phyloP scores from a whole-genome alignment of 2,329 filamentous ascomycete species.

The Fusarium coffeatum region DNA sequence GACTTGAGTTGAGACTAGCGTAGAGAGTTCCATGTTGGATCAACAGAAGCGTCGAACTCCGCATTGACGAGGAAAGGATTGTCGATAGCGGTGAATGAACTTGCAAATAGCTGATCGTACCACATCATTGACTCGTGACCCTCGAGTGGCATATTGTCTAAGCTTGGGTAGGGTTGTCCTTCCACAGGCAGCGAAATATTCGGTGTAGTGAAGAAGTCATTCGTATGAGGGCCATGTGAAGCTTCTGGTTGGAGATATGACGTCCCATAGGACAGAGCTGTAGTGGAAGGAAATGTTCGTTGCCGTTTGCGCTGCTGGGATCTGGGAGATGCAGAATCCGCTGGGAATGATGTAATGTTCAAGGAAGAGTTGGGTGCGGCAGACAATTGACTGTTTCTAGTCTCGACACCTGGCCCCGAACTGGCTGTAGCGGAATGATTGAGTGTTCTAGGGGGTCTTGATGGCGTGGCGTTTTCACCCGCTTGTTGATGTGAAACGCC shows the following conservation, averaged over 20 bases:
- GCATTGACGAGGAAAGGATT: constrained; percentile 50
- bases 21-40: constrained; percentile 50
- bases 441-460: constrained; percentile 12
- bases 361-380: not conserved
- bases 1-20: constrained; percentile 11
- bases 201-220: not conserved
- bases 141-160: constrained; percentile 39
- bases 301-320: constrained; percentile 10
- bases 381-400: not conserved
- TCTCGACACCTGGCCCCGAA: not conserved
- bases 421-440: not conserved
- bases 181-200: not conserved
- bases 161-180: not conserved
- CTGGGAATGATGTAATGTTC: not conserved
- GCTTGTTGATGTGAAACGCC: not conserved
- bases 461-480: not conserved
- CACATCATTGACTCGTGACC: constrained; percentile 52
- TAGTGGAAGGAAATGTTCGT: not conserved
- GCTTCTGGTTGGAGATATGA: not conserved
- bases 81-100: constrained; percentile 50
- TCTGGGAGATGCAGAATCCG: not conserved
- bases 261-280: not conserved
- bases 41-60: constrained; percentile 49
- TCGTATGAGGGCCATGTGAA: not conserved
- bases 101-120: constrained; percentile 52